Base-by-base conservation (phyloP, 139 green algal species). In the Chlamydomonas sp. region DNA sequence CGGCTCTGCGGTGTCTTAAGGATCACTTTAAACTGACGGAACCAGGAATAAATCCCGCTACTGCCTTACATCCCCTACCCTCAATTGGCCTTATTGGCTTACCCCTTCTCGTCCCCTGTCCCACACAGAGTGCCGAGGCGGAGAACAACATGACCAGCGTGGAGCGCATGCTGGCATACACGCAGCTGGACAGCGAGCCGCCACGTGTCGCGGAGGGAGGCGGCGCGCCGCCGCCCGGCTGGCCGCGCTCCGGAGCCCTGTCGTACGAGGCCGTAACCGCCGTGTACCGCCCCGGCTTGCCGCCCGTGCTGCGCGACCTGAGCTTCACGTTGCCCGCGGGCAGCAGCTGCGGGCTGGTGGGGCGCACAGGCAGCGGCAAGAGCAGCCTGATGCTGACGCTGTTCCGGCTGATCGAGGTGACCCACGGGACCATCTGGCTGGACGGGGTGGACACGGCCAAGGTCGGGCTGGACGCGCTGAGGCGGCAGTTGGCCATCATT, bases 141-240 rank as follows among this genome's bases (percentile, higher is more conserved):
- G 95, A 98, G 86, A 98, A 97, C 91, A 90, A 92, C 86, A 98
- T 99, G 96, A 98, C 95, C 15, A 87, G 64, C 57, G 95, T 97
- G 61, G 97, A 99, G 89, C 92, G 97, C 31, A 92, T 98, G 89
- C 88, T 98, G 61, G 91, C 95, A 60, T 99, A 98, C 87, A 96
- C 92, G 6, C 62, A 85, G 60, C 92, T 98, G 68, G 77, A 88
- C 4, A 91, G 95, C 77, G 96, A 98, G 89, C 86, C 93, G 12
- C 87, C 85, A n/a, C 78, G 88, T 62, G 86, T 90, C 68, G 73
- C 64, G 58, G 89, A 93, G 57, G 92, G 92, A n/a, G 92, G 91
- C 14, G 68, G 16, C 0, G 17, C 79, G 10, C 93, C 94, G 16
- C 91, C 92, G 0, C 9, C 85, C 7, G 92, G 89, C 69, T 98